phyloP scores from a whole-genome alignment of 768 basidiomycete species.

The Rhizopogon vulgaris region DNA sequence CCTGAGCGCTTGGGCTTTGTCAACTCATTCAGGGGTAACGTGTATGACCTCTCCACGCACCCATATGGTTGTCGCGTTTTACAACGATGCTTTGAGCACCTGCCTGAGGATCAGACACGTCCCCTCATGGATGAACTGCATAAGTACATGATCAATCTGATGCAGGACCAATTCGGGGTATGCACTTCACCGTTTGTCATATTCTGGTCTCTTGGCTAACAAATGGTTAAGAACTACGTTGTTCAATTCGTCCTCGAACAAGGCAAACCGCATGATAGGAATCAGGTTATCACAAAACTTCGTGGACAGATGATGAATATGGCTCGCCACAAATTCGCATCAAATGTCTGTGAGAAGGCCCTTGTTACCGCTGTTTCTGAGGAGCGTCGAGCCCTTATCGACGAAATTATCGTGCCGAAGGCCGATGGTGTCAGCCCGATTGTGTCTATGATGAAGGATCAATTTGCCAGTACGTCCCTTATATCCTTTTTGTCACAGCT shows the following conservation, averaged over 20 bases:
- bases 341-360: slow-evolving; percentile 94
- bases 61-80: slow-evolving; percentile 93
- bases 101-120: slow-evolving; percentile 61
- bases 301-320: slow-evolving; percentile 74
- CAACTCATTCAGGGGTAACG: slow-evolving; percentile 66
- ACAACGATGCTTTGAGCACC: slow-evolving; percentile 85
- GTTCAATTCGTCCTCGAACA: slow-evolving; percentile 89
- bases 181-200: slow-evolving; percentile 17
- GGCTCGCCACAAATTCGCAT: slow-evolving; percentile 88
- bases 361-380: slow-evolving; percentile 59
- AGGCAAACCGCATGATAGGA: slow-evolving; percentile 64
- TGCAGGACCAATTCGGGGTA: slow-evolving; percentile 91
- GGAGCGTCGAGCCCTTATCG: slow-evolving; percentile 63
- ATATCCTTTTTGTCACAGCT: not conserved
- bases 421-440: slow-evolving; percentile 62
- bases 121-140: slow-evolving; percentile 81
- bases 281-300: slow-evolving; percentile 59
- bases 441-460: slow-evolving; percentile 78
- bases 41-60: slow-evolving; percentile 78
- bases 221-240: slow-evolving; percentile 75
- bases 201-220: not conserved
- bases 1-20: slow-evolving; percentile 76
- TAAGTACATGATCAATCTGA: slow-evolving; percentile 59
- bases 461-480: slow-evolving; percentile 71
- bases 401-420: slow-evolving; percentile 69